These are phyloP conservation scores for Schizonepeta tenuifolia DNA, from an alignment of 257 asterid genomes.

Conservation along the genomic window DNA sequence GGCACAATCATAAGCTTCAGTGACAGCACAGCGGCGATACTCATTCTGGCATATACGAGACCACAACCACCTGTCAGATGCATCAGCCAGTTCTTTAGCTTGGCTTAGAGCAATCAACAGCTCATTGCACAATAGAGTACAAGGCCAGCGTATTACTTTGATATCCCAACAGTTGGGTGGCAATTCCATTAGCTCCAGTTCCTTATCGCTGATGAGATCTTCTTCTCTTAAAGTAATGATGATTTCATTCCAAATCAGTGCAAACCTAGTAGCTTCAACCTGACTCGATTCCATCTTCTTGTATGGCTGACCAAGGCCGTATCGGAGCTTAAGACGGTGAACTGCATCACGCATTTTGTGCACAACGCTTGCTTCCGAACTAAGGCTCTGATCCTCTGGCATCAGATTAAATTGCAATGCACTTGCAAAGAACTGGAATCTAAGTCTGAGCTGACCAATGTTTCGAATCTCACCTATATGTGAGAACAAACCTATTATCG, in stretches of 20 bases:
- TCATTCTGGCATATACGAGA: constrained; percentile 74
- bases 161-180: constrained; percentile 95
- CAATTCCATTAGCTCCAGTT: constrained; percentile 81
- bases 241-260: constrained; percentile 91
- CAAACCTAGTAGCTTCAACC: constrained; percentile 90
- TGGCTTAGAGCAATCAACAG: constrained; percentile 76
- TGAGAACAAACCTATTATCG: constrained; percentile 65
- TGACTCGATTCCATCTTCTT: constrained; percentile 93
- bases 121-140: constrained; percentile 83
- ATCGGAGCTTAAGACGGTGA: constrained; percentile 79
- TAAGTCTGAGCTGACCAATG: constrained; percentile 74
- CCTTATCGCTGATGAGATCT: constrained; percentile 73
- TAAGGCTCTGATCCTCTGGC: constrained; percentile 57
- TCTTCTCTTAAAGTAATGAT: constrained; percentile 84
- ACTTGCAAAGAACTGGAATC: constrained; percentile 93
- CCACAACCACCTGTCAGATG: constrained; percentile 76
- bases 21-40: constrained; percentile 87
- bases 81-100: constrained; percentile 66
- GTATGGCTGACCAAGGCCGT: constrained; percentile 86
- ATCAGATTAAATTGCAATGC: constrained; percentile 91
- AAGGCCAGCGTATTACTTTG: constrained; percentile 95
- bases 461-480: constrained; percentile 95
- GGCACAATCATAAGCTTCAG: constrained; percentile 84
- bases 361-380: constrained; percentile 54
- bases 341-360: constrained; percentile 72